Base-by-base conservation (phyloP, 768 basidiomycete genomes). In the Chlorophyllum brunneum region DNA sequence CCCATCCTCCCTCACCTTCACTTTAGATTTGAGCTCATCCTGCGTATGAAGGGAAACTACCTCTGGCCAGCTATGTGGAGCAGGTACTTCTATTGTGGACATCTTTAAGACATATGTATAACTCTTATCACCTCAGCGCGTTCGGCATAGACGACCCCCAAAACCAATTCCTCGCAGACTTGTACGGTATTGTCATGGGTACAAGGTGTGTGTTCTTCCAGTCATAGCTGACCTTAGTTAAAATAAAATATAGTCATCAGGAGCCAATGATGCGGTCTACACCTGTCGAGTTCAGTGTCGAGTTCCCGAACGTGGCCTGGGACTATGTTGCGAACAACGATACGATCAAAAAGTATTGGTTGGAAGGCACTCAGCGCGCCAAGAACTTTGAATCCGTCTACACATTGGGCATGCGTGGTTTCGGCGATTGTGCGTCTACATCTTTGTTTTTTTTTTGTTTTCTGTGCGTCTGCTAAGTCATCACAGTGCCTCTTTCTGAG, bases 221-320 rank as follows among this genome's bases (percentile, higher is more conserved):
- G 29, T 9, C n/a, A 37, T 16, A 33, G 39, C 23, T 48, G 24
- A 46, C 40, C 13, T 20, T 33, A 27, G 29, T 23, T 29, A 18
- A 29, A 10, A 24, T n/a, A 48, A 36, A 33, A 9, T 45, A 11
- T 30, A 79, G 80, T 65, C 83, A 86, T 61, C 80, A 88, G 63
- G 86, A 88, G 59, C 86, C 86, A 7, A 86, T 87, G 82, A 80
- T 82, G 73, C 79, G 85, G 18, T 82, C 83, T 29, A 82, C 80
- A 2, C 85, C 86, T 3, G 74, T 77, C 54, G 84, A 88, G 61
- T 88, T 83, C 74, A 71, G 65, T 54, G 62, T 79, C 9, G 31
- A 36, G 6, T 38, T 16, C n/a, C 16, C n/a, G 7, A 43, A 44
- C 18, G 78, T 80, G 53, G 82, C 78, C 2, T 89, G 85, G 85